Evolutionary conservation across 2,329 filamentous ascomycete species (phyloP).

Genomic region (Colletotrichum sp.): DNA sequence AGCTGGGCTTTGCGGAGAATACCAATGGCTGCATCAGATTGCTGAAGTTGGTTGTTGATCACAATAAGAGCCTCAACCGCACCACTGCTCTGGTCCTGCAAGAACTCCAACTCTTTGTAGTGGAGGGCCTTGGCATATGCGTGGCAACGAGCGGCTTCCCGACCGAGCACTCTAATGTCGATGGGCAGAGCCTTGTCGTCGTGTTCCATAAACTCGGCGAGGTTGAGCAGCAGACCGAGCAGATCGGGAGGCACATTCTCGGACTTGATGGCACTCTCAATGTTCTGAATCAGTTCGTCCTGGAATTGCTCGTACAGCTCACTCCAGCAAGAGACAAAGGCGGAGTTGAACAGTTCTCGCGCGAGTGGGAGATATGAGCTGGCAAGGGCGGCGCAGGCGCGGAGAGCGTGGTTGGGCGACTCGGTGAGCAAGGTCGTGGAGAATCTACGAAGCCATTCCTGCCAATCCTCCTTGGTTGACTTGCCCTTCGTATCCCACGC

Average conservation of each 20-base stretch:
- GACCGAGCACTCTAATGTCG: constrained; percentile 91
- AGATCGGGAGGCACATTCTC: constrained; percentile 96
- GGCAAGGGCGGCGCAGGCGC: constrained; percentile 90
- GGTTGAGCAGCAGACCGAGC: constrained; percentile 88
- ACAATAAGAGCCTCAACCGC: constrained; percentile 97
- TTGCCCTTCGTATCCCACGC: constrained; percentile 98
- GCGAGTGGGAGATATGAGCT: constrained; percentile 92
- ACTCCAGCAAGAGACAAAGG: constrained; percentile 98
- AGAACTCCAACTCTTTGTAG: constrained; percentile 98
- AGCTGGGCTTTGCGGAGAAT: constrained; percentile 95
- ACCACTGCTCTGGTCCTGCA: constrained; percentile 94
- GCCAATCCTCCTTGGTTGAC: constrained; percentile 98
- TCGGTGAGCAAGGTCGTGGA: constrained; percentile 95
- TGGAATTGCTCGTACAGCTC: constrained; percentile 97
- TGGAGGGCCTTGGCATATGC: constrained; percentile 98
- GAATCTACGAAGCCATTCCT: constrained; percentile 97
- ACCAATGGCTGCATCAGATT: constrained; percentile 97
- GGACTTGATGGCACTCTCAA: constrained; percentile 94
- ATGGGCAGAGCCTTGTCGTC: constrained; percentile 98
- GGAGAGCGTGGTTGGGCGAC: constrained; percentile 92
- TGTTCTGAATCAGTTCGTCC: constrained; percentile 93
- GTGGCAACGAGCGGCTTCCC: constrained; percentile 95
- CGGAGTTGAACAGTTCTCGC: constrained; percentile 95
- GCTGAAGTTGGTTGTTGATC: constrained; percentile 99
- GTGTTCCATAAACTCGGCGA: constrained; percentile 99